These are phyloP conservation scores for Chenopodium album DNA, from an alignment of 148 eudicot genomes.

Conservation along the genomic window DNA sequence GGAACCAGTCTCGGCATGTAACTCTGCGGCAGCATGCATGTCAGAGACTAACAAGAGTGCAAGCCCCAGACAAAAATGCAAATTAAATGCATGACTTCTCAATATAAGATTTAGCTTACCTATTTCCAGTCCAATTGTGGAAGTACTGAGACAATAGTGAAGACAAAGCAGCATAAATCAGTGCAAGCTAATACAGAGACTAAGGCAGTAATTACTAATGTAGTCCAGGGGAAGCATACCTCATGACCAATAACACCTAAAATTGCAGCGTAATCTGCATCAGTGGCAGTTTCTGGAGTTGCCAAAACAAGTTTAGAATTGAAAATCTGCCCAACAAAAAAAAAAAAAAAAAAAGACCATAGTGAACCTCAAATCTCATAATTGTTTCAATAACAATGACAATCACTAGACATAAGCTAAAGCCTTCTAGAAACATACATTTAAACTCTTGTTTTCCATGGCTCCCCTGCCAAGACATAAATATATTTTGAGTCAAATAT, in stretches of 20 bases:
- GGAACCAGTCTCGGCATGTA: slow-evolving; percentile 99
- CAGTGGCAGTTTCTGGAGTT: slow-evolving; percentile 97
- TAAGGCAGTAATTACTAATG: background rate
- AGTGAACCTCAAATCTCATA: slow-evolving; percentile 8
- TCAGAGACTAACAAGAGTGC: background rate
- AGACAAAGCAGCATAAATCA: slow-evolving; percentile 19
- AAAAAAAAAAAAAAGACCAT: background rate
- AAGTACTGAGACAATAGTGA: slow-evolving; percentile 67
- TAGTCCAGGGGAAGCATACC: slow-evolving; percentile 37
- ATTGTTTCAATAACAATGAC: slow-evolving; percentile 6
- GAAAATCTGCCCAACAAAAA: slow-evolving; percentile 56
- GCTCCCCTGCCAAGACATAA: slow-evolving; percentile 79
- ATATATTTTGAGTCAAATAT: background rate
- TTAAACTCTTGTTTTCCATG: slow-evolving; percentile 98
- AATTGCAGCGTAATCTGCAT: slow-evolving; percentile 94
- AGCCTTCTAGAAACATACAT: slow-evolving; percentile 49
- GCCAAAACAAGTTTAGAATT: slow-evolving; percentile 98
- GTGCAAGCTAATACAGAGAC: background rate
- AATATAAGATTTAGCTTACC: slow-evolving; percentile 40
- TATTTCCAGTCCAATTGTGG: slow-evolving; percentile 99
- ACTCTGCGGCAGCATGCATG: slow-evolving; percentile 55
- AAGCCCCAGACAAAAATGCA: background rate
- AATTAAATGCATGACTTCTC: background rate
- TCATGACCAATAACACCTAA: slow-evolving; percentile 99
- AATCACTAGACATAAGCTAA: slow-evolving; percentile 20